Conservation (phyloP, 257 asterid genomes). For the Nicotiana tabacum region DNA sequence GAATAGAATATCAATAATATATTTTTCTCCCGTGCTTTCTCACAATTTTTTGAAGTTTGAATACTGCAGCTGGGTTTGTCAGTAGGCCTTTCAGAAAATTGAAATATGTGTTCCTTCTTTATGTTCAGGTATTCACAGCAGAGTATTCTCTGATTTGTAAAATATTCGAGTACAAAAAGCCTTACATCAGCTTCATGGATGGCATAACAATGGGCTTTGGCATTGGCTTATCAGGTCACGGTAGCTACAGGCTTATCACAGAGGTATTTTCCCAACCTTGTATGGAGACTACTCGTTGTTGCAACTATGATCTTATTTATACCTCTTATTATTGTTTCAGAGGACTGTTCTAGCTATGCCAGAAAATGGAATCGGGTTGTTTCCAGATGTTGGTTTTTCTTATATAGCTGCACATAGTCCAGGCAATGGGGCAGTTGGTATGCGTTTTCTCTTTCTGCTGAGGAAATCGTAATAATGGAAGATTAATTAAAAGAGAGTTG, state of each 20-base stretch:
- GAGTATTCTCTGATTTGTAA: conserved; percentile 94
- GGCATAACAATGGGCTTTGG: conserved; percentile 99
- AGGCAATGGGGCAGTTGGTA: conserved; percentile 96
- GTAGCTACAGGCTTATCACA: conserved; percentile 78
- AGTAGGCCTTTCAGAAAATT: conserved; percentile 2
- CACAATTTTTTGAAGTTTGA: background rate
- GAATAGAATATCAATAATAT: too few relatives aligned
- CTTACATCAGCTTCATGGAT: conserved; percentile 91
- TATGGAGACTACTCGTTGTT: background rate
- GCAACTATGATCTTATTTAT: conserved; percentile 11
- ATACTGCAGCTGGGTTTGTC: background rate
- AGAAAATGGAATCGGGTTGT: conserved; percentile 92
- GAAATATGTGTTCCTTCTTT: background rate
- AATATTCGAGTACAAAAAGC: conserved; percentile 81
- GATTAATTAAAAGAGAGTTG: background rate
- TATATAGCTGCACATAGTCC: conserved; percentile 92
- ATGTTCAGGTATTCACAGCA: conserved; percentile 73
- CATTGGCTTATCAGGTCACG: conserved; percentile 93
- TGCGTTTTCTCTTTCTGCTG: conserved; percentile 14
- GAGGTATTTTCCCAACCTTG: conserved; percentile 44
- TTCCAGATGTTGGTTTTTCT: conserved; percentile 98
- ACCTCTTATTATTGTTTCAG: conserved; percentile 35
- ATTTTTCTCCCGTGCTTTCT: too few relatives aligned
- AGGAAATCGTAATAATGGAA: background rate
- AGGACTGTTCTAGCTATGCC: conserved; percentile 97